Conservation (phyloP, 768 basidiomycete species). For the Leccinum subgranulosum region DNA sequence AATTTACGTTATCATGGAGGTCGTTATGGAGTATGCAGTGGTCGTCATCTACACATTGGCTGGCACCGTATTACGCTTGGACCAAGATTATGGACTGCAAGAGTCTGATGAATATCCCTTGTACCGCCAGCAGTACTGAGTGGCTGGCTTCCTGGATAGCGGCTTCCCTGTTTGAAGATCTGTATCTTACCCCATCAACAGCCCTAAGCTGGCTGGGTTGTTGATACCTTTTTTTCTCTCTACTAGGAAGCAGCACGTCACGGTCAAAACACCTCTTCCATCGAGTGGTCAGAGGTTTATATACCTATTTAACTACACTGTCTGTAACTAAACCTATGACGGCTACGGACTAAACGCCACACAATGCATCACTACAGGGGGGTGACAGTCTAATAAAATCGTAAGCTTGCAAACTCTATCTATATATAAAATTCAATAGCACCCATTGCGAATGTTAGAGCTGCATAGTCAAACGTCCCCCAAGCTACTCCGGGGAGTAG, state of each 20-base stretch:
- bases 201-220: neutral
- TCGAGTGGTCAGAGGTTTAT: neutral
- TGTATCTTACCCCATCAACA: neutral
- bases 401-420: no score
- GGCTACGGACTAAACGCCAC: neutral
- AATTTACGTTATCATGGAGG: slow-evolving; percentile 54
- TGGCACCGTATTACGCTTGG: slow-evolving; percentile 27
- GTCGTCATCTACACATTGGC: slow-evolving; percentile 41
- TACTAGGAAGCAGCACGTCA: neutral
- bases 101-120: slow-evolving; percentile 26
- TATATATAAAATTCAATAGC: neutral
- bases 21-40: slow-evolving; percentile 57
- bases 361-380: neutral
- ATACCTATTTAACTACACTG: neutral
- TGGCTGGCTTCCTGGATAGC: neutral
- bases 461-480: slow-evolving; percentile 74
- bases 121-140: slow-evolving; percentile 36
- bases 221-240: neutral
- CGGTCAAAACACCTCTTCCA: neutral
- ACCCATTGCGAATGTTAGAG: slow-evolving; percentile 50
- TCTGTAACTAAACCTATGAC: neutral
- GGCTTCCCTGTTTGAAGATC: neutral
- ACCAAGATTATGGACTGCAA: slow-evolving; percentile 31
- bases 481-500: slow-evolving; percentile 38
- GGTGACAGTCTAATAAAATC: no score